phyloP scores from a whole-genome alignment of 306 rosid species.

The Citrullus mucosospermus region DNA sequence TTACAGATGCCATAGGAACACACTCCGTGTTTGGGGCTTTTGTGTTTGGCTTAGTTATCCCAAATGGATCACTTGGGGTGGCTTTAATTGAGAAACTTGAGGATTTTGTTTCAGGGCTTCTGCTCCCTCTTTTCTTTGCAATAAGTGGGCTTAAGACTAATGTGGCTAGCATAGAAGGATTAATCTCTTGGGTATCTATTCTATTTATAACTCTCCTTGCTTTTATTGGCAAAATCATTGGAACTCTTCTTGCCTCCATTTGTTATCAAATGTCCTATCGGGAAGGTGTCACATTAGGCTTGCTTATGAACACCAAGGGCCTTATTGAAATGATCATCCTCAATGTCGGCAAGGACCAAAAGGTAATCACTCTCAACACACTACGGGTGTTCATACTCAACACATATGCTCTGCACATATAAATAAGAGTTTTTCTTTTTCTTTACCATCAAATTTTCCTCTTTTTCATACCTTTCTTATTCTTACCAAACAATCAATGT shows the following conservation, averaged over 20 bases:
- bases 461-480: neutral
- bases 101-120: slow-evolving; percentile 86
- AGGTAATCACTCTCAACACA: slow-evolving; percentile 13
- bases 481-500: neutral
- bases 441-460: neutral
- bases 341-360: slow-evolving; percentile 78
- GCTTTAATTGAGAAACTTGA: slow-evolving; percentile 89
- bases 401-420: neutral
- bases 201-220: slow-evolving; percentile 44
- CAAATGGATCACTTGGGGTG: slow-evolving; percentile 73
- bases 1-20: slow-evolving; percentile 89
- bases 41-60: slow-evolving; percentile 77
- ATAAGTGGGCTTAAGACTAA: slow-evolving; percentile 79
- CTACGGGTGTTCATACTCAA: neutral
- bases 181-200: slow-evolving; percentile 39
- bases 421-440: neutral
- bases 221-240: slow-evolving; percentile 56
- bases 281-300: slow-evolving; percentile 66
- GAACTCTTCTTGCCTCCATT: slow-evolving; percentile 43
- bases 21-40: slow-evolving; percentile 91
- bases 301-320: slow-evolving; percentile 95
- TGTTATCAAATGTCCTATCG: slow-evolving; percentile 49
- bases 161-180: slow-evolving; percentile 16
- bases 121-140: slow-evolving; percentile 87
- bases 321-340: slow-evolving; percentile 79